Conservation (phyloP, 345 rosid genomes). For the Geranium brycei region DNA sequence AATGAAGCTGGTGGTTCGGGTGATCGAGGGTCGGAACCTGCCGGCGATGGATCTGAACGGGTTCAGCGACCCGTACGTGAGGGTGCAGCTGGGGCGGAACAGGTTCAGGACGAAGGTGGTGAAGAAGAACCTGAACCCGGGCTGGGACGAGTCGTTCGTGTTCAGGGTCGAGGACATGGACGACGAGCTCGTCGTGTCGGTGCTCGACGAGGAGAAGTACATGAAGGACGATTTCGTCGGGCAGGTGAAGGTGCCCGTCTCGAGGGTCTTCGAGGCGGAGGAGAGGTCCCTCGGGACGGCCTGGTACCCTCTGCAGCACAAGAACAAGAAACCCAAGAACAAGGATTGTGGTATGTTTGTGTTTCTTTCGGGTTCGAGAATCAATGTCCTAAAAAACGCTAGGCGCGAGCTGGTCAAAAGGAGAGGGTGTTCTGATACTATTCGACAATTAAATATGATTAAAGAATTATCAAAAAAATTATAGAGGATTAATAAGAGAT, state of each 20-base stretch:
- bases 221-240: conserved; percentile 84
- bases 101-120: conserved; percentile 68
- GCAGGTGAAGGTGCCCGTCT: conserved; percentile 48
- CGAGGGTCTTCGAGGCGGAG: conserved; percentile 58
- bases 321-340: conserved; percentile 60
- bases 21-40: conserved; percentile 68
- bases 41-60: conserved; percentile 90
- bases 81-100: conserved; percentile 64
- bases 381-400: too few relatives aligned
- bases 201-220: conserved; percentile 82
- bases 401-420: too few relatives aligned
- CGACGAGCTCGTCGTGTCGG: conserved; percentile 63
- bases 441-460: too few relatives aligned
- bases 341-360: conserved; percentile 76
- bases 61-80: conserved; percentile 77
- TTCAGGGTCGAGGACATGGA: conserved; percentile 85
- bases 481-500: too few relatives aligned
- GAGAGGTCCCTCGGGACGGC: conserved; percentile 57
- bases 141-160: conserved; percentile 77
- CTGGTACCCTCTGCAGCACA: conserved; percentile 75
- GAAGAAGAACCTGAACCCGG: conserved; percentile 76
- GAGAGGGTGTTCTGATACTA: too few relatives aligned
- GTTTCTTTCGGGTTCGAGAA: too few relatives aligned
- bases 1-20: conserved; percentile 76
- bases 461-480: too few relatives aligned